Conservation (phyloP, 2,329 filamentous ascomycete genomes). For the Colletotrichum costaricense region DNA sequence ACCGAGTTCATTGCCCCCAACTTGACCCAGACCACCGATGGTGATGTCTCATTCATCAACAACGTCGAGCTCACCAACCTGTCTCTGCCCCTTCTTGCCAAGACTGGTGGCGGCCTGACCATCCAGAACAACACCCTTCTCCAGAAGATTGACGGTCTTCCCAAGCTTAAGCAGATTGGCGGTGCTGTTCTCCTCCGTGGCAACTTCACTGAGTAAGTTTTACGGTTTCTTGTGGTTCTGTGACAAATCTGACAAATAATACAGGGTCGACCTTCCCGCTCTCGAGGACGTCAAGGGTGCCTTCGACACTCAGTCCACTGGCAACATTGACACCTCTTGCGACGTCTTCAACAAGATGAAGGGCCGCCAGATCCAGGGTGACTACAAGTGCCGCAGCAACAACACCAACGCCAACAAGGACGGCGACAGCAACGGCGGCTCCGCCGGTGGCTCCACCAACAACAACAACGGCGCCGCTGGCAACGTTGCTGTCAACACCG, state of each 20-base stretch:
- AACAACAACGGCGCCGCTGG: constrained; percentile 56
- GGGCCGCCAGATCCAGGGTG: constrained; percentile 58
- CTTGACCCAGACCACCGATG: constrained; percentile 73
- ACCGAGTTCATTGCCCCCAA: constrained; percentile 72
- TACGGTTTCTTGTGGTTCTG: background rate
- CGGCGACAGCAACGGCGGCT: constrained; percentile 45
- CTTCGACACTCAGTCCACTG: constrained; percentile 76
- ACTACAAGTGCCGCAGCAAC: constrained; percentile 61
- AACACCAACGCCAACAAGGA: constrained; percentile 64
- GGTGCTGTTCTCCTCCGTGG: constrained; percentile 90
- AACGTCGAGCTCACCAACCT: constrained; percentile 77
- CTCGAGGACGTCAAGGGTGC: constrained; percentile 77
- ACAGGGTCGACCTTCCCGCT: constrained; percentile 76
- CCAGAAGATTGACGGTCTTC: constrained; percentile 73
- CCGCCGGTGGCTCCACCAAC: constrained; percentile 41
- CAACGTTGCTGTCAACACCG: constrained; percentile 57
- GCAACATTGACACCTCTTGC: constrained; percentile 69
- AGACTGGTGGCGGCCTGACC: constrained; percentile 81
- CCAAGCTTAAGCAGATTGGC: constrained; percentile 73
- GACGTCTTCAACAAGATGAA: constrained; percentile 60
- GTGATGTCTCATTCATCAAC: constrained; percentile 71
- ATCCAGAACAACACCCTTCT: constrained; percentile 92
- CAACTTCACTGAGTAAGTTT: constrained; percentile 71
- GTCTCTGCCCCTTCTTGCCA: constrained; percentile 75
- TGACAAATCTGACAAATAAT: background rate